phyloP scores from a whole-genome alignment of 2,329 filamentous ascomycete species.

The Lachnum nothofagi region DNA sequence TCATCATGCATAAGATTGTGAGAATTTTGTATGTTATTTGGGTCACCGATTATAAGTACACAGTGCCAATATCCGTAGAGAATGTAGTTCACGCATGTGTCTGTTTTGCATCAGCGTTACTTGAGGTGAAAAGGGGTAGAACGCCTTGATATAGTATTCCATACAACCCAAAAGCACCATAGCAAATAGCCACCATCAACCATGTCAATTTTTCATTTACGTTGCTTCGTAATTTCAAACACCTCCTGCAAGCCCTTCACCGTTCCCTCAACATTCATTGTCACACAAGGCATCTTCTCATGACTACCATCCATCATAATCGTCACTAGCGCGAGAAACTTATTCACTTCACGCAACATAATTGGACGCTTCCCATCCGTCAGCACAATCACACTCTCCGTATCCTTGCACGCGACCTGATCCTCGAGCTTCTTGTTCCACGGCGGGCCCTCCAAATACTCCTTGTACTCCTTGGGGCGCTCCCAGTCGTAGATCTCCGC shows the following conservation, averaged over 20 bases:
- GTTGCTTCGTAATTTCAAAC: slow-evolving; percentile 65
- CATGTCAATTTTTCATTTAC: slow-evolving; percentile 19
- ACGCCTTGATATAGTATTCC: neutral
- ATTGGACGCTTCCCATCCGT: slow-evolving; percentile 58
- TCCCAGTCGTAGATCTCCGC: slow-evolving; percentile 89
- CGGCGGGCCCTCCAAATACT: slow-evolving; percentile 53
- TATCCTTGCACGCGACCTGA: slow-evolving; percentile 60
- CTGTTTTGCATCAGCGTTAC: no score
- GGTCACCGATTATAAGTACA: no score
- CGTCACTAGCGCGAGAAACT: slow-evolving; percentile 74
- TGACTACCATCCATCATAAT: slow-evolving; percentile 83
- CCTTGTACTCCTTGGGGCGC: slow-evolving; percentile 50
- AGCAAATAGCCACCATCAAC: neutral
- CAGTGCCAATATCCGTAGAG: no score
- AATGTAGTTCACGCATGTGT: no score
- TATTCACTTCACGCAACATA: slow-evolving; percentile 64
- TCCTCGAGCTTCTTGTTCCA: slow-evolving; percentile 60
- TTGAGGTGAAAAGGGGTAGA: no score
- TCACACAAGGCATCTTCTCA: slow-evolving; percentile 77
- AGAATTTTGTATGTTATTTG: no score
- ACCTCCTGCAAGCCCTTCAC: slow-evolving; percentile 75
- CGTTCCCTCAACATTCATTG: slow-evolving; percentile 80
- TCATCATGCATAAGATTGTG: no score
- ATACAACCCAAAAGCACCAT: neutral
- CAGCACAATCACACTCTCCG: slow-evolving; percentile 64